phyloP scores from a whole-genome alignment of 306 rosid species.

The Adenanthera pavonina region DNA sequence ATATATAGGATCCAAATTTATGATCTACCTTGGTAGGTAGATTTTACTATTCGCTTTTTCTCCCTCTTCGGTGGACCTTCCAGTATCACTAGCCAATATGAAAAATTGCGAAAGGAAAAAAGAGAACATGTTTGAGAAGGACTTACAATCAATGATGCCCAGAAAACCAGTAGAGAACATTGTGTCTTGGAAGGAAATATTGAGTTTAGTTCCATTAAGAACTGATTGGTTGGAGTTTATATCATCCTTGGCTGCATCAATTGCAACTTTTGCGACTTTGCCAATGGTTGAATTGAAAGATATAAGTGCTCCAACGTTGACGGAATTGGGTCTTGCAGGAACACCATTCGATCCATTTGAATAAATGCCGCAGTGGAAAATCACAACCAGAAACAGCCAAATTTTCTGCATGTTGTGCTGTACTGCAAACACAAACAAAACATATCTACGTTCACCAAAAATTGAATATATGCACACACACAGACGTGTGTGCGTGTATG shows the following conservation, averaged over 20 bases:
- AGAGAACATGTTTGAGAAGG: constrained; percentile 3
- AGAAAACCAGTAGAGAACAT: constrained; percentile 53
- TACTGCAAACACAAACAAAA: constrained; percentile 20
- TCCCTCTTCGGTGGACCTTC: too few relatives aligned
- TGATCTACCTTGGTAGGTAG: too few relatives aligned
- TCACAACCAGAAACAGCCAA: constrained; percentile 45
- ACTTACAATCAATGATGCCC: constrained; percentile 60
- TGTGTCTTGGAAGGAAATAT: constrained; percentile 49
- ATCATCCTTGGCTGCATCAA: constrained; percentile 58
- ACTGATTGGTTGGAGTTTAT: constrained; percentile 48
- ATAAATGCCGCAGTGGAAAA: constrained; percentile 17
- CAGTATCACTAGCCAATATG: not conserved
- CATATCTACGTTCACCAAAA: too few relatives aligned
- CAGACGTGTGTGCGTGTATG: too few relatives aligned
- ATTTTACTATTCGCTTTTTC: too few relatives aligned
- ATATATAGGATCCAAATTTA: too few relatives aligned
- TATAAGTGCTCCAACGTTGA: constrained; percentile 60
- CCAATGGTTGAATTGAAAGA: constrained; percentile 57
- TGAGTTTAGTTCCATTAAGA: constrained; percentile 56
- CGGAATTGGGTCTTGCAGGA: constrained; percentile 34
- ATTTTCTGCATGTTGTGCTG: constrained; percentile 43
- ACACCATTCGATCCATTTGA: constrained; percentile 24
- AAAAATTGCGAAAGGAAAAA: not conserved
- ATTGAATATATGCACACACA: not conserved
- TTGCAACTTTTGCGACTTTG: constrained; percentile 59